Evolutionary conservation across 2,329 filamentous ascomycete genomes (phyloP), one percentile per base, ranked within the genome.

Genomic region (Aureobasidium melanogenum): DNA sequence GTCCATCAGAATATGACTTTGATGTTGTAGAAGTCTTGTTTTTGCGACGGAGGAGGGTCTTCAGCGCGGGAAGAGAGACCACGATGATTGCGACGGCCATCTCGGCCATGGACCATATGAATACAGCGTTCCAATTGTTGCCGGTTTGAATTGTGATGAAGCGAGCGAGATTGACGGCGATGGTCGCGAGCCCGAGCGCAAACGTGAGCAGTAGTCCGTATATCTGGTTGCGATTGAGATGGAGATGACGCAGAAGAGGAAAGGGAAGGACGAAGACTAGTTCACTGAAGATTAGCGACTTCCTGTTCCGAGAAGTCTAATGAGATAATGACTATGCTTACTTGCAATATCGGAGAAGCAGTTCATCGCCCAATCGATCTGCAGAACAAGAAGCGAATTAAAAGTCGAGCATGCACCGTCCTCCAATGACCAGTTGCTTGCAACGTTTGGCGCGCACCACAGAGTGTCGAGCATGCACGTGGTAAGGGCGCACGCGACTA

Each of bases 91-190:
- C 54, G 15, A 47, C 54, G 7, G 41, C 30, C 30, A 58, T 38
- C 9, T 58, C 54, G 12, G 54, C 54, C 54, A 58, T 58, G 6
- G 54, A 58, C 54, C 54, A 58, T 6, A 58, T 38, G 19, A 38
- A 47, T 4, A 58, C 41, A 9, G 36, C 54, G 15, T 58, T 58
- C 54, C 41, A 47, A 15, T 47, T 47, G 41, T 47, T 47, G 19
- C 54, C 41, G 3, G 54, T 47, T 10, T 58, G 54, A 17, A 58
- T 47, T 6, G 54, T 44, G 54, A 58, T 58, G 41, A 58, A 58
- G 17, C 54, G 54, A 10, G 41, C 39, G 24, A 58, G 43, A 15
- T 58, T 58, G n/a, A 58, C 54, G 12, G 41, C 39, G n/a, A 58
- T 47, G 15, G 54, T 58, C 4, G 28, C 41, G 10, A 58, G 39